Evolutionary conservation across 2,329 filamentous ascomycete species (phyloP).

Genomic region (Penicillium concentricum): DNA sequence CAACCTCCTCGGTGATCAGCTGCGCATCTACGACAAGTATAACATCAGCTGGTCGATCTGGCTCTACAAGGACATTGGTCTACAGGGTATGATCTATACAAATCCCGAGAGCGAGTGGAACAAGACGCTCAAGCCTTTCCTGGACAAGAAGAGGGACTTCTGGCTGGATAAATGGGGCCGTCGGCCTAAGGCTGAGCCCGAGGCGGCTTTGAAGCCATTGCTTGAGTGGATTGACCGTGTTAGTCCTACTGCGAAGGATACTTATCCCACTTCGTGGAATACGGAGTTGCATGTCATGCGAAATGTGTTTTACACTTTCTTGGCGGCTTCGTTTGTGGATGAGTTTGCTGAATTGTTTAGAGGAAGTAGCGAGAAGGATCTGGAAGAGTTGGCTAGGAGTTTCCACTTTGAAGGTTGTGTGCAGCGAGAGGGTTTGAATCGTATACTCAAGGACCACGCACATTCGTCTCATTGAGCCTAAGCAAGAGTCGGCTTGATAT

Average conservation of each 20-base stretch:
- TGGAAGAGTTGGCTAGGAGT: constrained; percentile 55
- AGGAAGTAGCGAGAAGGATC: constrained; percentile 50
- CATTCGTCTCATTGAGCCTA: constrained; percentile 3
- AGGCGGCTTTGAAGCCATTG: constrained; percentile 46
- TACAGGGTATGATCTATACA: constrained; percentile 57
- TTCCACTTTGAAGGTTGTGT: constrained; percentile 58
- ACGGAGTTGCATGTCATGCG: constrained; percentile 52
- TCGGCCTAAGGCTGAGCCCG: constrained; percentile 43
- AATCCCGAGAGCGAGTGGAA: constrained; percentile 51
- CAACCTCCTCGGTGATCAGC: constrained; percentile 48
- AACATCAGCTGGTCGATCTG: constrained; percentile 60
- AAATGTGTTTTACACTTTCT: constrained; percentile 48
- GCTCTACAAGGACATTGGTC: constrained; percentile 59
- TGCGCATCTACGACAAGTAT: constrained; percentile 54
- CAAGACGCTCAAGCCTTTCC: constrained; percentile 51
- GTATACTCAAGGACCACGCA: constrained; percentile 50
- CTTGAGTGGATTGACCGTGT: constrained; percentile 47
- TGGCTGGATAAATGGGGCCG: constrained; percentile 59
- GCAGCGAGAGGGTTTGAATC: constrained; percentile 53
- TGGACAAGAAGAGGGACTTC: constrained; percentile 56
- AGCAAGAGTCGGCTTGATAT: background rate
- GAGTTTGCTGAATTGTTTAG: constrained; percentile 58
- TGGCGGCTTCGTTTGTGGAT: constrained; percentile 53
- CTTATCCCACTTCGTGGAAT: constrained; percentile 52
- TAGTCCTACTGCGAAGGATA: constrained; percentile 40